Conservation (phyloP, 1,139 yeast species). For the Meyerozyma smithsonii region DNA sequence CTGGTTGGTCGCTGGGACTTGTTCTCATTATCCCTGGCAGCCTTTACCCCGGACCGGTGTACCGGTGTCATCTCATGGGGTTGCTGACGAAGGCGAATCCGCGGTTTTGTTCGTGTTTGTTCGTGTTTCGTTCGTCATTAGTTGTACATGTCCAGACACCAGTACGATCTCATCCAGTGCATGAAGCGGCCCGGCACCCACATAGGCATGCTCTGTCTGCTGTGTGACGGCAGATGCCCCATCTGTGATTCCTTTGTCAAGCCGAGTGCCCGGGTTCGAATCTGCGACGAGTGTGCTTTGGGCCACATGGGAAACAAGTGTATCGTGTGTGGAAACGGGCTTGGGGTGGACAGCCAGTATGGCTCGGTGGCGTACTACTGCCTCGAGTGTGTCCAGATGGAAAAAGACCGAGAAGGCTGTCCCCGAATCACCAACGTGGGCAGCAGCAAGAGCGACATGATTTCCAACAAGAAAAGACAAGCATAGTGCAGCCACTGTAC, state of each 20-base stretch:
- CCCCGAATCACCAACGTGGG: slow-evolving; percentile 83
- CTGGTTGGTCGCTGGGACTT: neutral
- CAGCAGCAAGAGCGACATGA: slow-evolving; percentile 62
- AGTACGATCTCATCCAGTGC: slow-evolving; percentile 81
- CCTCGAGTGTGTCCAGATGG: slow-evolving; percentile 75
- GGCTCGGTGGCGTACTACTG: slow-evolving; percentile 77
- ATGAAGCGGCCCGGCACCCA: slow-evolving; percentile 78
- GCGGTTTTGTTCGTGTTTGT: too few species aligned
- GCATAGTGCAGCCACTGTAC: too few species aligned
- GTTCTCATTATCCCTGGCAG: neutral
- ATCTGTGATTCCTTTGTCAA: slow-evolving; percentile 83
- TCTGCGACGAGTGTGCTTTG: slow-evolving; percentile 83
- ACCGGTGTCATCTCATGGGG: neutral
- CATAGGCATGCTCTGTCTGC: slow-evolving; percentile 69
- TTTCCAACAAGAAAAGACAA: slow-evolving; percentile 45
- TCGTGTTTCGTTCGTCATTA: too few species aligned
- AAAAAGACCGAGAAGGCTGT: slow-evolving; percentile 89
- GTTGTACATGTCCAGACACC: slow-evolving; percentile 75
- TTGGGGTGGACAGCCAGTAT: slow-evolving; percentile 38
- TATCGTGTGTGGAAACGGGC: slow-evolving; percentile 61
- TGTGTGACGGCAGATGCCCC: slow-evolving; percentile 92
- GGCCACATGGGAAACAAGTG: slow-evolving; percentile 66
- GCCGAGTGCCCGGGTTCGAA: slow-evolving; percentile 64
- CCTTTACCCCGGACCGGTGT: neutral
- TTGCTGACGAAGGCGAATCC: too few species aligned